Evolutionary conservation across 306 rosid species (phyloP), one percentile per base, ranked within the genome.

Genomic region (Purshia tridentata): DNA sequence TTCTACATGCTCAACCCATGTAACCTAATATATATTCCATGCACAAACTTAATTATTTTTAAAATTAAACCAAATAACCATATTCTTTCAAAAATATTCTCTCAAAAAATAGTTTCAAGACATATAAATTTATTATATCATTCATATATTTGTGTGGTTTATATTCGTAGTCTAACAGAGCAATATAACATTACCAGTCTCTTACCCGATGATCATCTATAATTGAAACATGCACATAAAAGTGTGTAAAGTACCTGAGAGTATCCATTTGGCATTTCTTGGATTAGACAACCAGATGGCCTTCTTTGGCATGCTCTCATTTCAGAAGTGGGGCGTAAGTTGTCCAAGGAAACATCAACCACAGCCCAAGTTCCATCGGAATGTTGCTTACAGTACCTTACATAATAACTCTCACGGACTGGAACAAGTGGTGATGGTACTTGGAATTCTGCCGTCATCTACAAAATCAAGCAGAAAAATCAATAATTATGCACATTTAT

Each of bases 381-480:
- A 52, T 86, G 96, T 75, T 90, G 98, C 62, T 95, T 95, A 67
- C 99, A 95, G 79, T 95, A 95, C 81, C 99, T 79, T 19, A 90
- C 99, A 37, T 75, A 91, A 45, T 95, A 91, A 65, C 93, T 90
- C 87, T 95, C 98, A 0, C 99, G 89, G 18, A 97, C 92, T 35
- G 99, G 98, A 77, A 91, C 99, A 0, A 95, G 85, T 0, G 99
- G 99, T 8, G 99, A 87, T 4, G 98, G 98, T 50, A 95, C 91
- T 86, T 95, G 99, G 23, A 95, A 80, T 64, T 95, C 99, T 46
- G 98, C 88, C 19, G 97, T 90, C 96, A 95, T 95, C 99, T 95
- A 37, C 46, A 54, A 44, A 58, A 23, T 23, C 45, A 55, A 29
- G 41, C 4, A 71, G 13, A 73, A 71, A 1, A 69, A 81, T 13